Percentiles rank a stretch among this genome's conserved stretches.
Evolutionary conservation across 371 early-diverging fungal species (phyloP).

Genomic region (Syncephalastrum sp.): DNA sequence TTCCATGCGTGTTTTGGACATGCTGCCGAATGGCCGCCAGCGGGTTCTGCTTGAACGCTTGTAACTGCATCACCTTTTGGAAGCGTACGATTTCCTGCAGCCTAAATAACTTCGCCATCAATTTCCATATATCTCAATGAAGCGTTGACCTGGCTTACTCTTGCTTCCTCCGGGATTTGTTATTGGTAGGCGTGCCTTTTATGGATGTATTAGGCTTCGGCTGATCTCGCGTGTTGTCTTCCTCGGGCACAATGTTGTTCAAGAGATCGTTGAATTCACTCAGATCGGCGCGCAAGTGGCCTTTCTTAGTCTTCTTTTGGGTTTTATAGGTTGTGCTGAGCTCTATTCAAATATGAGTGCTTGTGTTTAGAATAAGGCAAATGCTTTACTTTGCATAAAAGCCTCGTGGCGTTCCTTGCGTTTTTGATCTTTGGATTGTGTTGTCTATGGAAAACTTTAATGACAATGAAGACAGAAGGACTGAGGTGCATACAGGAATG

Average conservation of each 20-base stretch:
- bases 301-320: slow-evolving; percentile 35
- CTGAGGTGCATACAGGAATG: too few relatives aligned
- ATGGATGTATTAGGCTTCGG: not conserved
- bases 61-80: slow-evolving; percentile 67
- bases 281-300: slow-evolving; percentile 29
- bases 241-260: slow-evolving; percentile 29
- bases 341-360: not conserved
- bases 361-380: not conserved
- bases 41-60: slow-evolving; percentile 69
- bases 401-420: slow-evolving; percentile 57
- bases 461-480: too few relatives aligned
- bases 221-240: not conserved
- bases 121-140: not conserved
- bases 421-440: slow-evolving; percentile 37
- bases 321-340: slow-evolving; percentile 13
- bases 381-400: slow-evolving; percentile 55
- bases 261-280: slow-evolving; percentile 42
- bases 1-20: slow-evolving; percentile 63
- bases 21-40: slow-evolving; percentile 68
- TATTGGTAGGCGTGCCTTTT: slow-evolving; percentile 19
- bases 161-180: slow-evolving; percentile 52
- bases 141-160: slow-evolving; percentile 34
- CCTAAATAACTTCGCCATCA: slow-evolving; percentile 20
- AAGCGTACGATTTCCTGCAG: slow-evolving; percentile 68
- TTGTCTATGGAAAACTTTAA: too few relatives aligned